These are phyloP conservation scores for Colletotrichum cordylinicola DNA, from an alignment of 2,329 filamentous ascomycete species.

Conservation along the genomic window DNA sequence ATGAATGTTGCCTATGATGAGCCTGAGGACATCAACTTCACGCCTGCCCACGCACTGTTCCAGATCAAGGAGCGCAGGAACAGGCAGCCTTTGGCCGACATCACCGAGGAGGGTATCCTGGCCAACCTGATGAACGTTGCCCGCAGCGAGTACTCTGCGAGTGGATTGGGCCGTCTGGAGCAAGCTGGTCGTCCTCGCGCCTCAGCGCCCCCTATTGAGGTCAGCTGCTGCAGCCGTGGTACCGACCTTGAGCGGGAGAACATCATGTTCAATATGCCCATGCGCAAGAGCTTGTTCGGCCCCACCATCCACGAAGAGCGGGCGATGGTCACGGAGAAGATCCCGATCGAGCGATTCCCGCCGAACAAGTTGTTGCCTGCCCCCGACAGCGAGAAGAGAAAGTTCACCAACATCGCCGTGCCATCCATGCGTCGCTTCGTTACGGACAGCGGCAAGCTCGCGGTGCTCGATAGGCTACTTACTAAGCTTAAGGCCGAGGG, in stretches of 20 bases:
- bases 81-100: slow-evolving; percentile 69
- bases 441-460: slow-evolving; percentile 95
- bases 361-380: slow-evolving; percentile 71
- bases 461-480: slow-evolving; percentile 85
- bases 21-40: slow-evolving; percentile 64
- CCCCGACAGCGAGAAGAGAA: slow-evolving; percentile 80
- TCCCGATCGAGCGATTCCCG: slow-evolving; percentile 71
- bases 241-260: slow-evolving; percentile 71
- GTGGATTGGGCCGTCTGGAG: slow-evolving; percentile 80
- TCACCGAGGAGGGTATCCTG: slow-evolving; percentile 76
- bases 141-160: slow-evolving; percentile 65
- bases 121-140: slow-evolving; percentile 81
- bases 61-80: slow-evolving; percentile 77
- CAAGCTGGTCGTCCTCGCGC: slow-evolving; percentile 80
- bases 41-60: slow-evolving; percentile 79
- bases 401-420: slow-evolving; percentile 89
- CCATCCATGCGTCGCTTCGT: slow-evolving; percentile 98
- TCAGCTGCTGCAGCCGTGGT: slow-evolving; percentile 75
- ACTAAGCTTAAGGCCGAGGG: slow-evolving; percentile 89
- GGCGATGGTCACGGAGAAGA: slow-evolving; percentile 74
- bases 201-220: slow-evolving; percentile 83
- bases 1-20: slow-evolving; percentile 77
- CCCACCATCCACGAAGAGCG: slow-evolving; percentile 70
- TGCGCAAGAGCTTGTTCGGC: slow-evolving; percentile 80
- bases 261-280: slow-evolving; percentile 77